These are phyloP conservation scores for Cryphonectria nitschkei DNA, from an alignment of 2,329 filamentous ascomycete species.

Conservation along the genomic window DNA sequence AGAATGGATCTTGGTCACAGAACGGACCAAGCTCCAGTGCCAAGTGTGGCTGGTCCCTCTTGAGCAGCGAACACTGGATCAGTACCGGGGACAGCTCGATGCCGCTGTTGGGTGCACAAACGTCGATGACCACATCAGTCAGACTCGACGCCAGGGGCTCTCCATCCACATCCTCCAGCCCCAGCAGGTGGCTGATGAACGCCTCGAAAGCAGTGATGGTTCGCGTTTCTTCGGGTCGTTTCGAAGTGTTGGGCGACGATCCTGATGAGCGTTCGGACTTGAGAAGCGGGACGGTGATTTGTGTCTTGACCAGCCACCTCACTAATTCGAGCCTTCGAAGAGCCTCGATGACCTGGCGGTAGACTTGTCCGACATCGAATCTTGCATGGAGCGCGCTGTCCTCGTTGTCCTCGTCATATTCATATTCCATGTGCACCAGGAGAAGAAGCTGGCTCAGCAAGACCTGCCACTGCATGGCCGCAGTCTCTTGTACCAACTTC, in stretches of 20 bases:
- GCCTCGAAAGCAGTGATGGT: slow-evolving; percentile 63
- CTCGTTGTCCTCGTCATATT: slow-evolving; percentile 66
- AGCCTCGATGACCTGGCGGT: slow-evolving; percentile 69
- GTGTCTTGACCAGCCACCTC: slow-evolving; percentile 67
- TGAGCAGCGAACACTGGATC: slow-evolving; percentile 65
- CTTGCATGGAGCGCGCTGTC: slow-evolving; percentile 65
- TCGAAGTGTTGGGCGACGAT: slow-evolving; percentile 39
- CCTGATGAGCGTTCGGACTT: slow-evolving; percentile 43
- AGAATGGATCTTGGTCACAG: slow-evolving; percentile 62
- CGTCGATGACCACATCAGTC: slow-evolving; percentile 68
- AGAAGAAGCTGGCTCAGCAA: slow-evolving; percentile 83
- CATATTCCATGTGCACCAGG: slow-evolving; percentile 83
- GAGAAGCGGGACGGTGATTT: slow-evolving; percentile 54
- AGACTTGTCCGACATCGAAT: slow-evolving; percentile 71
- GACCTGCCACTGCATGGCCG: slow-evolving; percentile 72
- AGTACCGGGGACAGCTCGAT: slow-evolving; percentile 65
- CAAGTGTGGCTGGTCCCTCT: slow-evolving; percentile 62
- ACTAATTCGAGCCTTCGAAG: slow-evolving; percentile 77
- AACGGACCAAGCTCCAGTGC: slow-evolving; percentile 62
- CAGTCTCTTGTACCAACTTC: slow-evolving; percentile 76
- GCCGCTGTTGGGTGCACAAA: slow-evolving; percentile 67
- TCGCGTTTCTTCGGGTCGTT: slow-evolving; percentile 51
- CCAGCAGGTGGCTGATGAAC: slow-evolving; percentile 66
- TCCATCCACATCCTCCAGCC: slow-evolving; percentile 59
- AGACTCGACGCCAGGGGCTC: slow-evolving; percentile 62